Conservation (phyloP, 495 filamentous ascomycete genomes). For the Podospora anserina region DNA sequence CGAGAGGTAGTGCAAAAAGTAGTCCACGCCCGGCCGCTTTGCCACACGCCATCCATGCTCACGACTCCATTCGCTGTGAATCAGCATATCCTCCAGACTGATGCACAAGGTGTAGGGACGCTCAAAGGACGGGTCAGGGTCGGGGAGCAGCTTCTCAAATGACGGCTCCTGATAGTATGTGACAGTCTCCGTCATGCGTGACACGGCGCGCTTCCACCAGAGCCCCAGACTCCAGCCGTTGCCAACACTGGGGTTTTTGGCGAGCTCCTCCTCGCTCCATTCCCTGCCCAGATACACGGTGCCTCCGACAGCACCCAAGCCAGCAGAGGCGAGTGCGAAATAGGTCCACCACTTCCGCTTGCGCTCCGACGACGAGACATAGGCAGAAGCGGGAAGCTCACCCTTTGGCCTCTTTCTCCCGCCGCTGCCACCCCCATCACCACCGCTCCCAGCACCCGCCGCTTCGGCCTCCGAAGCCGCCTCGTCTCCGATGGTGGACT, state of each 20-base stretch:
- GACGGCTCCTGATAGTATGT: slow-evolving; percentile 95
- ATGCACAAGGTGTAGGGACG: slow-evolving; percentile 92
- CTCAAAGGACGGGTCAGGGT: slow-evolving; percentile 74
- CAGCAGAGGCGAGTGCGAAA: slow-evolving; percentile 49
- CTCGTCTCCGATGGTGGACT: slow-evolving; percentile 53
- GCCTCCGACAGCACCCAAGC: slow-evolving; percentile 31
- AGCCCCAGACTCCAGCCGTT: slow-evolving; percentile 58
- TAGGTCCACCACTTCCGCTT: slow-evolving; percentile 68
- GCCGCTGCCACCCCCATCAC: slow-evolving; percentile 40
- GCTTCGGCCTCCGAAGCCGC: slow-evolving; percentile 38
- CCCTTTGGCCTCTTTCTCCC: slow-evolving; percentile 45
- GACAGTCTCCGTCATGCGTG: slow-evolving; percentile 67
- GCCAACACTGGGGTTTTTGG: slow-evolving; percentile 64
- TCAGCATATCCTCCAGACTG: slow-evolving; percentile 86
- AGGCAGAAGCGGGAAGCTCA: slow-evolving; percentile 75
- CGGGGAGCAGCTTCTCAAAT: slow-evolving; percentile 89
- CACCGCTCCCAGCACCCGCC: neutral
- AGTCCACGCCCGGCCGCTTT: slow-evolving; percentile 93
- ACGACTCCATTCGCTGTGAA: slow-evolving; percentile 89
- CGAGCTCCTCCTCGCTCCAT: slow-evolving; percentile 72
- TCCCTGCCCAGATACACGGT: slow-evolving; percentile 72
- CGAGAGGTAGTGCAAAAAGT: slow-evolving; percentile 92
- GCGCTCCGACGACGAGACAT: slow-evolving; percentile 85
- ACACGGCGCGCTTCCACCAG: slow-evolving; percentile 75
- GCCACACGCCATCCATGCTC: slow-evolving; percentile 95